Conservation (phyloP, 177 flowering plant species). For the Telopea speciosissima region DNA sequence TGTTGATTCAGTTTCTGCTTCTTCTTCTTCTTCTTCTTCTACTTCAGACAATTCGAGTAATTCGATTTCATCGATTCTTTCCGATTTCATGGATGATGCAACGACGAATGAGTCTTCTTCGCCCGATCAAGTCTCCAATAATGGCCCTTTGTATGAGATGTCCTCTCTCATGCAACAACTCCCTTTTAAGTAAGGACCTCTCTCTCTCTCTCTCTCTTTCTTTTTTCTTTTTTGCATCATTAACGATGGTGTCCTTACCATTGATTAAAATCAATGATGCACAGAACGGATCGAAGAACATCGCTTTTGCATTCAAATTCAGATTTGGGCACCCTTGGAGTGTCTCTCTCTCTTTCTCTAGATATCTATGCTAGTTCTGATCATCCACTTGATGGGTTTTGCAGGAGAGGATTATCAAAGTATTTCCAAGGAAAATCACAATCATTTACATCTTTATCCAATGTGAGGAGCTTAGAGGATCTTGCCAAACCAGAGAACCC, state of each 20-base stretch:
- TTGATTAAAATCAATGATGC: too few relatives aligned
- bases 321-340: too few relatives aligned
- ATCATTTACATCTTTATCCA: slow-evolving; percentile 41
- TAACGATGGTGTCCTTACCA: too few relatives aligned
- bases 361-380: background rate
- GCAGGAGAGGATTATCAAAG: slow-evolving; percentile 50
- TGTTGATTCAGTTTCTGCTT: slow-evolving; percentile 20
- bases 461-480: slow-evolving; percentile 38
- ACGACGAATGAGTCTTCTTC: slow-evolving; percentile 16
- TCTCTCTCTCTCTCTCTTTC: slow-evolving; percentile 13
- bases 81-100: slow-evolving; percentile 30
- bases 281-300: too few relatives aligned
- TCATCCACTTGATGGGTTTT: slow-evolving; percentile 1
- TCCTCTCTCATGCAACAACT: slow-evolving; percentile 41
- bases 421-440: slow-evolving; percentile 47
- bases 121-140: slow-evolving; percentile 1
- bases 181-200: slow-evolving; percentile 40
- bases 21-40: too few relatives aligned
- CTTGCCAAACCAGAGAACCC: slow-evolving; percentile 51
- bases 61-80: slow-evolving; percentile 9
- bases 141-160: slow-evolving; percentile 33
- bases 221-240: too few relatives aligned
- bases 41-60: slow-evolving; percentile 18
- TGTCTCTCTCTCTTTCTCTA: slow-evolving; percentile 3
- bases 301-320: too few relatives aligned